These are phyloP conservation scores for Talaromyces sp. DNA, from an alignment of 2,329 filamentous ascomycete species.

Conservation along the genomic window DNA sequence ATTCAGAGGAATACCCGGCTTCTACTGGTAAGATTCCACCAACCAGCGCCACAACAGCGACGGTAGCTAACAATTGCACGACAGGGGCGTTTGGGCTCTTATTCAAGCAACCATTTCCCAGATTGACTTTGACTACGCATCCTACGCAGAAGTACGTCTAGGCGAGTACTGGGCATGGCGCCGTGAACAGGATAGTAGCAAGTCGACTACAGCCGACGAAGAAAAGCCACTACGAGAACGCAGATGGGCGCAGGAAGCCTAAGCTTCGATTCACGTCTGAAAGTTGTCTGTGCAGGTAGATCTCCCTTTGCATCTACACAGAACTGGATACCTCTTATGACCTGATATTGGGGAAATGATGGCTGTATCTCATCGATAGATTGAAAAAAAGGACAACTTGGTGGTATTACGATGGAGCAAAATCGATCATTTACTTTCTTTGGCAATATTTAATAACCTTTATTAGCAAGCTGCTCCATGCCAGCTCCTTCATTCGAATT, in stretches of 20 bases:
- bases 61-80: not conserved
- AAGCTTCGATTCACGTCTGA: not conserved
- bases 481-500: not conserved
- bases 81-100: conserved; percentile 88
- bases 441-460: conserved; percentile 1
- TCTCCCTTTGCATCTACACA: not conserved
- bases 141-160: conserved; percentile 79
- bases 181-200: conserved; percentile 63
- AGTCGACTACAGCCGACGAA: conserved; percentile 48
- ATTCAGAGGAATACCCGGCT: conserved; percentile 84
- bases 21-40: conserved; percentile 56
- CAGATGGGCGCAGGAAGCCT: conserved; percentile 64
- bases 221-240: conserved; percentile 71
- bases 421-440: not conserved
- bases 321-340: not conserved
- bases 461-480: not conserved
- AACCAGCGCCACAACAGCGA: not conserved
- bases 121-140: conserved; percentile 95
- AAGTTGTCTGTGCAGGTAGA: not conserved
- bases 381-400: not conserved
- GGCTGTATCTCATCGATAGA: not conserved
- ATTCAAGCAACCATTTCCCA: conserved; percentile 92
- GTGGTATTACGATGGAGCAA: not conserved
- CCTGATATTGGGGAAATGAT: not conserved
- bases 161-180: conserved; percentile 95